Percentiles rank a stretch among this genome's conserved stretches.
Conservation (phyloP, 768 basidiomycete genomes). For the Trametes punicea region DNA sequence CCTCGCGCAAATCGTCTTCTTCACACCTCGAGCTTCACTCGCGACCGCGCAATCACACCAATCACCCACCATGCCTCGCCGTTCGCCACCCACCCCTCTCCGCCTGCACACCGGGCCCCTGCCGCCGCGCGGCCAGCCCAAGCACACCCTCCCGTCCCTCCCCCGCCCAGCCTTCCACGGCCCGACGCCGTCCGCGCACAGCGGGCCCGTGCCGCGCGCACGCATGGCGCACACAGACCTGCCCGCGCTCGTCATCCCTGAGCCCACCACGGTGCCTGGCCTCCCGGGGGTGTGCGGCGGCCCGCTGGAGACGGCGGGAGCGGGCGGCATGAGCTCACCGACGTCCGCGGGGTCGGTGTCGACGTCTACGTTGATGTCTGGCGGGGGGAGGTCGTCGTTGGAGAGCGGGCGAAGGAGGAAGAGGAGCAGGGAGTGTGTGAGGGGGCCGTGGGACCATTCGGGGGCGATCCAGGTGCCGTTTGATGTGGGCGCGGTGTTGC, state of each 20-base stretch:
- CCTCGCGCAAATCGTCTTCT: neutral
- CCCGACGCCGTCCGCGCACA: neutral
- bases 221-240: slow-evolving; percentile 20
- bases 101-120: slow-evolving; percentile 58
- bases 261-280: neutral
- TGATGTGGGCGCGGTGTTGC: slow-evolving; percentile 23
- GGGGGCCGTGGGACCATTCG: slow-evolving; percentile 30
- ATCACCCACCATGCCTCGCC: slow-evolving; percentile 59
- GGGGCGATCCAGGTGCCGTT: slow-evolving; percentile 25
- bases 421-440: slow-evolving; percentile 16
- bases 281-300: neutral
- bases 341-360: slow-evolving; percentile 16
- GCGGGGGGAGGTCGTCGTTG: neutral
- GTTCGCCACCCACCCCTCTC: slow-evolving; percentile 64
- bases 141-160: slow-evolving; percentile 63
- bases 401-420: slow-evolving; percentile 1
- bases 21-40: neutral
- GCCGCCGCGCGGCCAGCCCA: slow-evolving; percentile 57
- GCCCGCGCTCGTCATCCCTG: slow-evolving; percentile 13
- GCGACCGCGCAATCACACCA: slow-evolving; percentile 1
- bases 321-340: slow-evolving; percentile 21
- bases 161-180: slow-evolving; percentile 48
- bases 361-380: neutral
- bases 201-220: slow-evolving; percentile 20
- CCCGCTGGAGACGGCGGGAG: neutral